phyloP scores from a whole-genome alignment of 1,284 basidiomycete species.

The Sporisorium sorghi region DNA sequence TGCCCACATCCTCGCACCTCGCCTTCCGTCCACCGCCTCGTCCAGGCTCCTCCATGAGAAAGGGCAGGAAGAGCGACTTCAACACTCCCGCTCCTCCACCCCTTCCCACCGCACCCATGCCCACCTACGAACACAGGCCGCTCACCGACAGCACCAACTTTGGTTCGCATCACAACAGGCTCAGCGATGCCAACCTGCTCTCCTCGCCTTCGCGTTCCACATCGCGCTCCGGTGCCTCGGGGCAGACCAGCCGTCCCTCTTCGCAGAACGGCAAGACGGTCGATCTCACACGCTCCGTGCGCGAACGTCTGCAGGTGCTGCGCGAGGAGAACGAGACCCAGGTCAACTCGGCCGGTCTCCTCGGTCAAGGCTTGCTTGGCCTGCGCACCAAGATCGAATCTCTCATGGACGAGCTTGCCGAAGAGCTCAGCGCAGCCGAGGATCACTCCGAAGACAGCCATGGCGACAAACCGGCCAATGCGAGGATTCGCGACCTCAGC shows the following conservation, averaged over 20 bases:
- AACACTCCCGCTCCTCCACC: slow-evolving; percentile 50
- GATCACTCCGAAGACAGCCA: slow-evolving; percentile 32
- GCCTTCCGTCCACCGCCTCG: slow-evolving; percentile 52
- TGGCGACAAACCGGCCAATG: slow-evolving; percentile 19
- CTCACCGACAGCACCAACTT: slow-evolving; percentile 41
- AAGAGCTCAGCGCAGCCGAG: slow-evolving; percentile 50
- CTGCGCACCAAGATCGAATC: slow-evolving; percentile 59
- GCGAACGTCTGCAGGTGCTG: slow-evolving; percentile 46
- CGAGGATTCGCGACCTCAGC: slow-evolving; percentile 41
- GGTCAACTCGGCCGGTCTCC: slow-evolving; percentile 61
- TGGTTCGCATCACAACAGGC: slow-evolving; percentile 22
- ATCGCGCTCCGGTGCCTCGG: slow-evolving; percentile 1
- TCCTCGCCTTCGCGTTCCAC: slow-evolving; percentile 24
- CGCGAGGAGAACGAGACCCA: slow-evolving; percentile 54
- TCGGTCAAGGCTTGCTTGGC: slow-evolving; percentile 61
- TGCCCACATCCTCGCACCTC: slow-evolving; percentile 37
- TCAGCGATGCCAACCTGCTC: slow-evolving; percentile 20
- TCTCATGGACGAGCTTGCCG: slow-evolving; percentile 59
- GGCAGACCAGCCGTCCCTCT: slow-evolving; percentile 13
- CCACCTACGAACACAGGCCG: slow-evolving; percentile 25
- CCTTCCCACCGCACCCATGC: slow-evolving; percentile 36
- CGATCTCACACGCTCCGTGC: slow-evolving; percentile 39
- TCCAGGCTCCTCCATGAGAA: slow-evolving; percentile 52
- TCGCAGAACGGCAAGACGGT: slow-evolving; percentile 33
- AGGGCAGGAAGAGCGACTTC: slow-evolving; percentile 53